Conservation (phyloP, 2,329 filamentous ascomycete genomes). For the Fusarium pininemorale region DNA sequence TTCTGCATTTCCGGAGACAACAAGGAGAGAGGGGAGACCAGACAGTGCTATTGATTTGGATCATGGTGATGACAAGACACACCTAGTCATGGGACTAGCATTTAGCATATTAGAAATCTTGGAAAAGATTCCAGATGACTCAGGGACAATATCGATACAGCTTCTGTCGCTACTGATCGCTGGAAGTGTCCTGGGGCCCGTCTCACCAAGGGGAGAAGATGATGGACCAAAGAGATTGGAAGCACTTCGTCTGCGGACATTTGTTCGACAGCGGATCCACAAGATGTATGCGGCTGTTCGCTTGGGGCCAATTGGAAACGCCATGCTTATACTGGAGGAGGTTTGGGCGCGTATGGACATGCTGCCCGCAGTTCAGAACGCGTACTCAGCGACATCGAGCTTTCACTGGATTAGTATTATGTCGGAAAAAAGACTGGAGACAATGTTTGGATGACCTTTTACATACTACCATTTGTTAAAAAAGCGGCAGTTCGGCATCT, state of each 20-base stretch:
- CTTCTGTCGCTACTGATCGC: slow-evolving; percentile 12
- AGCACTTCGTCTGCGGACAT: neutral
- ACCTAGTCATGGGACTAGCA: neutral
- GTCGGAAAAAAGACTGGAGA: slow-evolving; percentile 18
- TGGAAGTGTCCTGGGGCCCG: neutral
- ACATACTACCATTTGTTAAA: too few relatives aligned
- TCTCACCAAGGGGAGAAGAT: neutral
- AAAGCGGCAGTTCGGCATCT: neutral
- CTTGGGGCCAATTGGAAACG: slow-evolving; percentile 7
- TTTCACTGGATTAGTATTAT: slow-evolving; percentile 29
- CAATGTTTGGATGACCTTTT: slow-evolving; percentile 17
- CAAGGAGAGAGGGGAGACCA: neutral
- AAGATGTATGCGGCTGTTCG: slow-evolving; percentile 1
- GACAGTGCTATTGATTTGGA: neutral
- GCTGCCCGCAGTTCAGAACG: neutral
- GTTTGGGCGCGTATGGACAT: slow-evolving; percentile 25
- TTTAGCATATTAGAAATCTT: neutral
- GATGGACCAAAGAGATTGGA: neutral
- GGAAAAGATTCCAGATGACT: slow-evolving; percentile 5
- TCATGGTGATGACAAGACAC: neutral
- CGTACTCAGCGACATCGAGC: neutral
- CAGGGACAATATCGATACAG: slow-evolving; percentile 16
- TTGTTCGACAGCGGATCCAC: slow-evolving; percentile 4
- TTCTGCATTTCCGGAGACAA: slow-evolving; percentile 13
- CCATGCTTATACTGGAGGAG: slow-evolving; percentile 7